These are phyloP conservation scores for Lepidopterella palustris DNA, from an alignment of 495 filamentous ascomycete species.

Conservation along the genomic window DNA sequence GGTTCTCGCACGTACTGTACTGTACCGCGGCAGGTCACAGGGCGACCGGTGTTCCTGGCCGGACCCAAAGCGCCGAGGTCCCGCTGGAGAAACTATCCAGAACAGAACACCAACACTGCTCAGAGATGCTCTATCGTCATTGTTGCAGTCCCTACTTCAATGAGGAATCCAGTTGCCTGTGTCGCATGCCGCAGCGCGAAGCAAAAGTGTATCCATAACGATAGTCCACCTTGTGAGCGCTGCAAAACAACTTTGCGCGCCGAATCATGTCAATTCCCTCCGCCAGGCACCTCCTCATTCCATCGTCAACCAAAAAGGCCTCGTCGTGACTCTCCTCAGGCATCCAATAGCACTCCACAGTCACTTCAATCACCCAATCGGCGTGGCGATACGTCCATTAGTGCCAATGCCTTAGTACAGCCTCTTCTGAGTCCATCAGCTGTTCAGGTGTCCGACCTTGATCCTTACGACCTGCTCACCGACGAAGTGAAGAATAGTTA, in stretches of 20 bases:
- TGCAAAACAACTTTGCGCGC: conserved; percentile 21
- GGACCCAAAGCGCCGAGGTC: too few relatives aligned
- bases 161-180: conserved; percentile 32
- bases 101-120: background rate
- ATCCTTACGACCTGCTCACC: conserved; percentile 30
- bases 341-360: background rate
- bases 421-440: conserved; percentile 1
- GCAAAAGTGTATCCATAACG: conserved; percentile 30
- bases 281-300: conserved; percentile 27
- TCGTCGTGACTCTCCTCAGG: conserved; percentile 13
- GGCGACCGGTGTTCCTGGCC: too few relatives aligned
- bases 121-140: background rate
- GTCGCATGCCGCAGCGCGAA: conserved; percentile 29
- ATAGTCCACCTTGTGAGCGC: conserved; percentile 29
- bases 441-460: conserved; percentile 19
- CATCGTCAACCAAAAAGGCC: conserved; percentile 28
- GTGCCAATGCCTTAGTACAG: conserved; percentile 8
- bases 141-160: conserved; percentile 2
- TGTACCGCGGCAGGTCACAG: too few relatives aligned
- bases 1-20: too few relatives aligned
- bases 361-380: conserved; percentile 1
- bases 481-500: conserved; percentile 34
- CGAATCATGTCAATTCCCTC: conserved; percentile 26
- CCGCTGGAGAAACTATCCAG: too few relatives aligned
- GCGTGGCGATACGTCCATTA: conserved; percentile 5